phyloP scores from a whole-genome alignment of 202 grass and related monocot genomes.

The Eragrostis tef region DNA sequence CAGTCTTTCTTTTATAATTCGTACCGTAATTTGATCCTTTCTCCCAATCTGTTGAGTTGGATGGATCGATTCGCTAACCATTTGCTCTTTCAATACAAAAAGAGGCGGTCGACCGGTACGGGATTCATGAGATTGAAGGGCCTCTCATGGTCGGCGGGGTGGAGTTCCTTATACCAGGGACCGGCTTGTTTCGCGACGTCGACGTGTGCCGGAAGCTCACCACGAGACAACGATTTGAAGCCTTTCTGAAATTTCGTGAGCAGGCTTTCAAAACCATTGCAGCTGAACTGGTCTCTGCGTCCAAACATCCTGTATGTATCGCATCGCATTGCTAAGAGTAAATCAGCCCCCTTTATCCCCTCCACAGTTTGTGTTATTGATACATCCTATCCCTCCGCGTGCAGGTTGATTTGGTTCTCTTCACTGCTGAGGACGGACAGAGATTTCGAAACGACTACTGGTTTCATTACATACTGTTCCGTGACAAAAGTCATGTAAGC shows the following conservation, averaged over 20 bases:
- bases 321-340: background rate
- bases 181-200: background rate
- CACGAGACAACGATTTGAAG: background rate
- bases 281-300: background rate
- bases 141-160: conserved; percentile 7
- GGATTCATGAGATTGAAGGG: conserved; percentile 13
- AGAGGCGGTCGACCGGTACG: background rate
- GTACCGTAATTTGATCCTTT: too few relatives aligned
- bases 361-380: too few relatives aligned
- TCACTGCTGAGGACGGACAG: background rate
- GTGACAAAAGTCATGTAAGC: background rate
- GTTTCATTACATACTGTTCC: background rate
- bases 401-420: conserved; percentile 5
- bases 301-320: background rate
- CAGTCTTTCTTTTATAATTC: too few relatives aligned
- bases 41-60: too few relatives aligned
- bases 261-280: background rate
- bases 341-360: too few relatives aligned
- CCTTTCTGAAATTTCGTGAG: background rate
- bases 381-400: background rate
- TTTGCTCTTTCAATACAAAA: background rate
- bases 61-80: too few relatives aligned
- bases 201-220: background rate
- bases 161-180: background rate
- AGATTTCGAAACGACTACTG: background rate